Evolutionary conservation across 225 moss, liverwort and hornwort genomes (phyloP).

Genomic region (Thuidium tamariscinum): DNA sequence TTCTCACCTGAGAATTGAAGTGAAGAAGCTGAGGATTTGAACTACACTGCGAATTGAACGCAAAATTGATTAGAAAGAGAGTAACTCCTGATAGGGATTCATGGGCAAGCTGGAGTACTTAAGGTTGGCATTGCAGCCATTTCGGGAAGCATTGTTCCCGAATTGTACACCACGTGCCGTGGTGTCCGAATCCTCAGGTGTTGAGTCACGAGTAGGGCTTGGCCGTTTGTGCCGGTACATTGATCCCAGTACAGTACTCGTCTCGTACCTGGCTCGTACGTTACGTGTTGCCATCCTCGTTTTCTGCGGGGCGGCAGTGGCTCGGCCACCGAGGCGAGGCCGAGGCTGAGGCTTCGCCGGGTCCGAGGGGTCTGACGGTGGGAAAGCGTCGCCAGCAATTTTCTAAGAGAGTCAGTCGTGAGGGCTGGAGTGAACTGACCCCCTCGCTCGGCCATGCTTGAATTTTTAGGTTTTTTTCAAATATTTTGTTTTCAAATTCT

Average conservation of each 20-base stretch:
- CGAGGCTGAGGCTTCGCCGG: neutral
- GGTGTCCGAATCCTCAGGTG: neutral
- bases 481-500: no score
- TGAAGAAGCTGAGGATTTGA: neutral
- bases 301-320: neutral
- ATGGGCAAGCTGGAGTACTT: neutral
- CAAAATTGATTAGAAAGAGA: neutral
- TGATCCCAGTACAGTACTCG: neutral
- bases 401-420: neutral
- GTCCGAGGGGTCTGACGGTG: neutral
- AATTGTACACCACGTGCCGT: neutral
- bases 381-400: neutral
- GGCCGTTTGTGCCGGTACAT: neutral
- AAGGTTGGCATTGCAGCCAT: neutral
- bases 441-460: no score
- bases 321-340: neutral
- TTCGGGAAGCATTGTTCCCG: neutral
- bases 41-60: neutral
- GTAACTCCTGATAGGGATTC: neutral
- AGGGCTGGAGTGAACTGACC: no score
- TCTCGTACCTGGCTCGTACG: neutral
- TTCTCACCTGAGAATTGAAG: neutral
- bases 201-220: neutral
- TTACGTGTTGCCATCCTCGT: neutral
- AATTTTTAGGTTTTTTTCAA: no score